Evolutionary conservation across 192 early-diverging fungal species (phyloP).

Genomic region (Irineochytrium annulatum): DNA sequence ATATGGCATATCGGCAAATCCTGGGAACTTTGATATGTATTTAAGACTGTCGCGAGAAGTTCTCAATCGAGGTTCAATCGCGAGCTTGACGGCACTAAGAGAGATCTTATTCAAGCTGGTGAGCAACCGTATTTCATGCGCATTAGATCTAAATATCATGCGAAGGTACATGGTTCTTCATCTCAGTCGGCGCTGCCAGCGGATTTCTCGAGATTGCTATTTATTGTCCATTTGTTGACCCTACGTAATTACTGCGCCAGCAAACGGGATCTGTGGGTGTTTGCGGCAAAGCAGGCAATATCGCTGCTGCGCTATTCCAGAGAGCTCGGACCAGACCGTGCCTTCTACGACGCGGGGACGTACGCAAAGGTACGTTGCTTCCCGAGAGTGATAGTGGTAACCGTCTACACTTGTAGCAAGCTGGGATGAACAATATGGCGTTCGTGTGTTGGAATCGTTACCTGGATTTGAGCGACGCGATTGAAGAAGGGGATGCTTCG

Average conservation of each 20-base stretch:
- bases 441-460: constrained; percentile 65
- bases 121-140: too few species aligned
- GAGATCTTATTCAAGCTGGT: constrained; percentile 54
- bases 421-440: constrained; percentile 57
- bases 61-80: constrained; percentile 16
- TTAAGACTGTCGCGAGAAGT: constrained; percentile 36
- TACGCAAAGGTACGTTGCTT: constrained; percentile 41
- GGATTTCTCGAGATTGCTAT: constrained; percentile 37
- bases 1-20: constrained; percentile 36
- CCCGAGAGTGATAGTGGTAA: background rate
- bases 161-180: too few species aligned
- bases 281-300: constrained; percentile 55
- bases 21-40: constrained; percentile 42
- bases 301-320: constrained; percentile 50
- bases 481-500: constrained; percentile 54
- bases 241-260: constrained; percentile 49
- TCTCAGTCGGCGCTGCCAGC: too few species aligned
- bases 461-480: constrained; percentile 56
- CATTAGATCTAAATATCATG: too few species aligned
- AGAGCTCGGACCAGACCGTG: constrained; percentile 47
- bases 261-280: constrained; percentile 45
- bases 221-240: constrained; percentile 46
- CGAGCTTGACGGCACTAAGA: constrained; percentile 32
- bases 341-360: constrained; percentile 54
- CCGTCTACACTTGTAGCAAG: constrained; percentile 24